Conservation (phyloP, 768 basidiomycete genomes). For the Candolleomyces efflorescens region DNA sequence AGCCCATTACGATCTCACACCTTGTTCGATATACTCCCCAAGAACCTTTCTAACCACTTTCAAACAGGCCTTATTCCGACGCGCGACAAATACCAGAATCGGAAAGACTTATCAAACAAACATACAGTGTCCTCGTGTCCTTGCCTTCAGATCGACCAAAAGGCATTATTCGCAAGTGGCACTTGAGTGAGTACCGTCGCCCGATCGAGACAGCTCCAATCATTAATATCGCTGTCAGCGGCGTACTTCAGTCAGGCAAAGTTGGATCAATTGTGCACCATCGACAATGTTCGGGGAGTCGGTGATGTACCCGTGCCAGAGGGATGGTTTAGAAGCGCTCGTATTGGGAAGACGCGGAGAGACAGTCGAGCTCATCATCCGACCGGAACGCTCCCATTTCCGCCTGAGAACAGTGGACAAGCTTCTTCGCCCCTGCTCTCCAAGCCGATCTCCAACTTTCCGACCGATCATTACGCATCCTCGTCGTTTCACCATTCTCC, state of each 20-base stretch:
- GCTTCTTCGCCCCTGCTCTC: conserved; percentile 19
- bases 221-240: conserved; percentile 43
- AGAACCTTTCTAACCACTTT: conserved; percentile 21
- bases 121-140: conserved; percentile 76
- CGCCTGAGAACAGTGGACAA: conserved; percentile 20
- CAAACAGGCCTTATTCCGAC: conserved; percentile 29
- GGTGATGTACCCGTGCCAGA: conserved; percentile 67
- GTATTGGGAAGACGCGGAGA: conserved; percentile 58
- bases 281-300: conserved; percentile 65
- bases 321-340: conserved; percentile 76
- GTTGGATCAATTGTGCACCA: conserved; percentile 64
- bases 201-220: conserved; percentile 8
- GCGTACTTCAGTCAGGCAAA: conserved; percentile 83
- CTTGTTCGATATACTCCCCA: conserved; percentile 4
- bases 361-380: conserved; percentile 41
- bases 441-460: conserved; percentile 8
- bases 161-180: conserved; percentile 70
- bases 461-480: conserved; percentile 17
- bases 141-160: conserved; percentile 49
- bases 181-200: conserved; percentile 56
- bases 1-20: conserved; percentile 1
- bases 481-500: conserved; percentile 19
- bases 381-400: conserved; percentile 28
- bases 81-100: conserved; percentile 42
- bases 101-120: conserved; percentile 76